These are phyloP conservation scores for Lineolata rhizophorae DNA, from an alignment of 495 filamentous ascomycete genomes.

Conservation along the genomic window DNA sequence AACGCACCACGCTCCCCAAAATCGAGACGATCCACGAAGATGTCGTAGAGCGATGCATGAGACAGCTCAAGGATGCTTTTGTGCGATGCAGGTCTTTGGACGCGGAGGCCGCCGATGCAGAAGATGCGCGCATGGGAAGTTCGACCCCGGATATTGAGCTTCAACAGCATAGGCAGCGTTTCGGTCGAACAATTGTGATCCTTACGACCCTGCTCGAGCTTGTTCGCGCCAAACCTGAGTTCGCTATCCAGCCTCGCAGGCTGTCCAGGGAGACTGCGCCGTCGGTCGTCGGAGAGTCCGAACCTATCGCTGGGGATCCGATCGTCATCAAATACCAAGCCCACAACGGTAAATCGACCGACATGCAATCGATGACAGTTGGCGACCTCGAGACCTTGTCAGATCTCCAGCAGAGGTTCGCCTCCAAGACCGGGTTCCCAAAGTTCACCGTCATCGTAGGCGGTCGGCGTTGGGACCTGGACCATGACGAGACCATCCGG, in stretches of 20 bases:
- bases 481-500: too few species aligned
- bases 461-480: conserved; percentile 28
- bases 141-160: conserved; percentile 2
- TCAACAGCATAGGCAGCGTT: conserved; percentile 1
- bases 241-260: too few species aligned
- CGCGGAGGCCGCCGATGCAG: not conserved
- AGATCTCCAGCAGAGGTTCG: conserved; percentile 40
- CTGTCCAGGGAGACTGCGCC: too few species aligned
- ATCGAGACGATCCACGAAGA: conserved; percentile 52
- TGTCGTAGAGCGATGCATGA: conserved; percentile 46
- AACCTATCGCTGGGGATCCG: conserved; percentile 7
- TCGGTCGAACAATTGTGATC: conserved; percentile 1
- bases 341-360: conserved; percentile 37
- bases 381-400: conserved; percentile 43
- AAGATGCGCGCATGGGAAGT: not conserved
- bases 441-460: conserved; percentile 23
- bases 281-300: too few species aligned
- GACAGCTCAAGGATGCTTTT: not conserved
- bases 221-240: not conserved
- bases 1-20: conserved; percentile 22
- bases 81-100: not conserved
- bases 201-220: not conserved
- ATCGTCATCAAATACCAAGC: conserved; percentile 52
- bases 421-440: conserved; percentile 44
- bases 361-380: conserved; percentile 35